These are phyloP conservation scores for Haplosporangium sp. DNA, from an alignment of 371 early-diverging fungal genomes.

Conservation along the genomic window DNA sequence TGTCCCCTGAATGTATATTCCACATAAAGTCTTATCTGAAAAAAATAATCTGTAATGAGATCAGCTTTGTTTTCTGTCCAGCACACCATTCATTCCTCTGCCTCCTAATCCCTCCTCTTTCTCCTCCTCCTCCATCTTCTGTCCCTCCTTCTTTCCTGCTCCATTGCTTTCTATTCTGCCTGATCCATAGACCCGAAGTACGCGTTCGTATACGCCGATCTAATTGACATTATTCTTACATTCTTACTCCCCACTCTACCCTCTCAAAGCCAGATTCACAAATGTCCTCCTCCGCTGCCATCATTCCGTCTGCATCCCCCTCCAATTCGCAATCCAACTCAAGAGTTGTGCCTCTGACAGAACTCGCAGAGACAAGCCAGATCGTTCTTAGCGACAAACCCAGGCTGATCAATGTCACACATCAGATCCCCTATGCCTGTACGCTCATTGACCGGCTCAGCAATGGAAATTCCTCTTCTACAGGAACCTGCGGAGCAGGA, in stretches of 20 bases:
- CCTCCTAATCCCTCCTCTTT: neutral
- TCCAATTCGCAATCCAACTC: conserved; percentile 8
- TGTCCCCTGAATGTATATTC: no score
- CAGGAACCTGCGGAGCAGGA: neutral
- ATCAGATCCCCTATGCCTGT: conserved; percentile 70
- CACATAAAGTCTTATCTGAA: no score
- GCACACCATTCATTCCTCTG: no score
- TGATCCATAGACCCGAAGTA: no score
- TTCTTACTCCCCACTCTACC: conserved; percentile 1
- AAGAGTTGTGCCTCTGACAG: conserved; percentile 39
- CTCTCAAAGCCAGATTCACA: no score
- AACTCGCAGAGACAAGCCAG: conserved; percentile 47
- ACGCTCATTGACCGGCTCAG: conserved; percentile 48
- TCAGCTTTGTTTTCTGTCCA: no score
- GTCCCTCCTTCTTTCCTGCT: neutral
- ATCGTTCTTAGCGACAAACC: conserved; percentile 42
- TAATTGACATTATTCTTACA: no score
- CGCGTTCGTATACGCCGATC: no score
- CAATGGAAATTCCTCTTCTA: neutral
- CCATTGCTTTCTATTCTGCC: no score
- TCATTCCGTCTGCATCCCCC: conserved; percentile 15
- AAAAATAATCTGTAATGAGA: no score
- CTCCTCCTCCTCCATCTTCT: neutral
- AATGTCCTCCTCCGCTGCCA: no score
- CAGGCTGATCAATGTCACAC: conserved; percentile 71